Base-by-base conservation (phyloP, 2,329 filamentous ascomycete species). In the Verticillium alfalfae region DNA sequence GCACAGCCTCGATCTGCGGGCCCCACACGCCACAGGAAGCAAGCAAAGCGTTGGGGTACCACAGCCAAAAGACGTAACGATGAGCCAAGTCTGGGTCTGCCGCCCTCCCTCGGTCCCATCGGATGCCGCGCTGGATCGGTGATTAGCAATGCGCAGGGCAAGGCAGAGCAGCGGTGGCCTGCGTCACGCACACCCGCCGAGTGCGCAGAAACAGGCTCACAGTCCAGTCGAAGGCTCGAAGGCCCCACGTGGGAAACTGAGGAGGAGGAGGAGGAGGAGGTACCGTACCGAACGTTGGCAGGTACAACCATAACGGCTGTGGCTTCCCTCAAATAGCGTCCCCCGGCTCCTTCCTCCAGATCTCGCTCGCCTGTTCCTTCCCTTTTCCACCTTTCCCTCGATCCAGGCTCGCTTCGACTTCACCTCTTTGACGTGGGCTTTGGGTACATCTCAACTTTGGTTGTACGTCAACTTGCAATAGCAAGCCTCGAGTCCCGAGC, bases 301-400 rank as follows among this genome's bases (percentile, higher is more conserved):
- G 18, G 45, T 18, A 8, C 45, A 3, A 22, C 18, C 18, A 6
- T 15, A n/a, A 12, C 45, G 45, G 45, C 18, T 52, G 45, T 52
- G 45, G 18, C 45, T 52, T 52, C 45, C 45, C 45, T 52, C 45
- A 52, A 52, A 52, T 52, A 52, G 18, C 45, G n/a, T 4, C 45
- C 45, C 45, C 45, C 22, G 45, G 18, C 18, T 9, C n/a, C 31
- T 52, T 31, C 45, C 45, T 18, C 45, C 45, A 52, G 18, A 52
- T 52, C 37, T 57, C 56, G 57, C 55, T 65, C 37, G 57, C 61
- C 34, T 55, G 63, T 56, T 60, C 63, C 31, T 62, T 34, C 34
- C 39, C n/a, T 58, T 58, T 15, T 16, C 16, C 8, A 4, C 2
- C 2, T 8, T 15, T 13, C 13, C 12, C 39, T 56, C 63, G 63